These are phyloP conservation scores for Phytophthora ohioensis DNA, from an alignment of 352 stramenopile genomes.

Conservation along the genomic window DNA sequence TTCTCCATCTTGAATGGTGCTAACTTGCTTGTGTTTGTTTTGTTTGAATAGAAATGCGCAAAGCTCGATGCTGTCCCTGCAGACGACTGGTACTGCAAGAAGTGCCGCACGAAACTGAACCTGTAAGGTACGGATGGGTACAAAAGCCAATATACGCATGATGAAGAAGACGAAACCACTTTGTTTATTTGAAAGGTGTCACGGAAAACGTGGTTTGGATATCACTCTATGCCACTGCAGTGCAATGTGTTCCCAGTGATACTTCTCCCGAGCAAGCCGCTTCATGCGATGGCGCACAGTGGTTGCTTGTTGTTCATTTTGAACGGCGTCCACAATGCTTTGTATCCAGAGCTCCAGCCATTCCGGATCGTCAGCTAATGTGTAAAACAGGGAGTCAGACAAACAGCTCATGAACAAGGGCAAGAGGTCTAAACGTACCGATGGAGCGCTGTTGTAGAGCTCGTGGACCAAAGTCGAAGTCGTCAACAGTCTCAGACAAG, in stretches of 20 bases:
- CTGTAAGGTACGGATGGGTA: slow-evolving; percentile 36
- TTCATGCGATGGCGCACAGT: slow-evolving; percentile 64
- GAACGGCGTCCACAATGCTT: slow-evolving; percentile 53
- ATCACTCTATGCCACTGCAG: slow-evolving; percentile 65
- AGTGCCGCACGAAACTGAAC: slow-evolving; percentile 58
- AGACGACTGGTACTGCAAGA: slow-evolving; percentile 91
- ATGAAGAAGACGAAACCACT: slow-evolving; percentile 12
- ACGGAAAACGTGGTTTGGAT: slow-evolving; percentile 28
- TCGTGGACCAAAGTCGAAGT: slow-evolving; percentile 82
- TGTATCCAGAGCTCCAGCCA: slow-evolving; percentile 68
- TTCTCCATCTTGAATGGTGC: slow-evolving; percentile 2
- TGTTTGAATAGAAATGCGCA: slow-evolving; percentile 82
- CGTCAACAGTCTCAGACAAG: slow-evolving; percentile 65
- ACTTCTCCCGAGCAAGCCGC: slow-evolving; percentile 58
- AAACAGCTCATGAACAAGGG: not conserved
- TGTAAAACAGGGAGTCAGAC: not conserved
- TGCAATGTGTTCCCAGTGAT: slow-evolving; percentile 65
- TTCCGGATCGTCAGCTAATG: slow-evolving; percentile 36
- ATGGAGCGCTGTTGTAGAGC: slow-evolving; percentile 28
- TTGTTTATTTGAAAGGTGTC: slow-evolving; percentile 10
- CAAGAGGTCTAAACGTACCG: slow-evolving; percentile 19
- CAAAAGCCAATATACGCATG: slow-evolving; percentile 33
- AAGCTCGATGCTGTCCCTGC: slow-evolving; percentile 79
- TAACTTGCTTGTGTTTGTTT: slow-evolving; percentile 13
- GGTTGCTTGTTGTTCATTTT: slow-evolving; percentile 32